These are phyloP conservation scores for Leccinum fallax DNA, from an alignment of 1,284 basidiomycete genomes.

Conservation along the genomic window DNA sequence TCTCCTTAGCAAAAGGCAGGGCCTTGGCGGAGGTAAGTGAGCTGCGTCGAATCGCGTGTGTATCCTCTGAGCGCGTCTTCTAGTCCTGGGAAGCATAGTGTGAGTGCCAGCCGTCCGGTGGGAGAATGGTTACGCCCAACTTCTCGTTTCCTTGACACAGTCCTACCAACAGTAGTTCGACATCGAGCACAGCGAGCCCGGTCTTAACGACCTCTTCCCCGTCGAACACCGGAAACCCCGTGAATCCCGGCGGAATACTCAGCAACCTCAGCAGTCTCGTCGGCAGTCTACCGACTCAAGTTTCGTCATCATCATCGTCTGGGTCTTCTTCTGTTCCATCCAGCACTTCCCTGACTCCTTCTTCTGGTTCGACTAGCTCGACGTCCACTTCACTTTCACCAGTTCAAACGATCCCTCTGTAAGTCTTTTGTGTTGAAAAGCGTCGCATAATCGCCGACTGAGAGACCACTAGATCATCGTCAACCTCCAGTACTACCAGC, in stretches of 20 bases:
- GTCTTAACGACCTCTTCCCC: not conserved
- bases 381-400: constrained; percentile 17
- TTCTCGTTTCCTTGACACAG: constrained; percentile 10
- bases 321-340: constrained; percentile 15
- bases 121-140: not conserved
- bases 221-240: not conserved
- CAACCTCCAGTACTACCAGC: constrained; percentile 6
- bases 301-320: constrained; percentile 21
- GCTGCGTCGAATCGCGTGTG: not conserved
- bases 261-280: constrained; percentile 25
- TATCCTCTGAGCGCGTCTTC: constrained; percentile 3
- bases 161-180: constrained; percentile 2
- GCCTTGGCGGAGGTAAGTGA: constrained; percentile 33
- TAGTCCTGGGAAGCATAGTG: constrained; percentile 26
- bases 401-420: constrained; percentile 20
- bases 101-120: constrained; percentile 12
- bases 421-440: constrained; percentile 4
- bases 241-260: constrained; percentile 7
- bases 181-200: constrained; percentile 2
- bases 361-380: constrained; percentile 35
- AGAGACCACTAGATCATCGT: constrained; percentile 12
- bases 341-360: constrained; percentile 22
- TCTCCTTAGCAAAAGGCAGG: constrained; percentile 34
- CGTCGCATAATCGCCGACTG: not conserved
- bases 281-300: constrained; percentile 10